phyloP scores from a whole-genome alignment of 805 yeast genomes.

The Saturnispora sanitii region DNA sequence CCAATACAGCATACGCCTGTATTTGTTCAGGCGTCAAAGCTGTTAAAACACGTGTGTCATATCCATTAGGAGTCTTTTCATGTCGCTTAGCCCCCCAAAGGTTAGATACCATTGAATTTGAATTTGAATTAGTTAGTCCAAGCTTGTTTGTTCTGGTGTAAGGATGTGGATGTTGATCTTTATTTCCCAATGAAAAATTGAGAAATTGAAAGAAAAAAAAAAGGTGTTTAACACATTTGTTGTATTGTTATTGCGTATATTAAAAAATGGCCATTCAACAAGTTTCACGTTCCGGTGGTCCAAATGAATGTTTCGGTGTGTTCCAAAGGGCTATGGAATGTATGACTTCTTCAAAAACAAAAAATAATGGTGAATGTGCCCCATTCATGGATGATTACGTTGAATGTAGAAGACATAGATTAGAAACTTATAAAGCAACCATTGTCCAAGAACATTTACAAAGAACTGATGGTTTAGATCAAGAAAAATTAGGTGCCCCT shows the following conservation, averaged over 20 bases:
- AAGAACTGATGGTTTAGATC: conserved; percentile 20
- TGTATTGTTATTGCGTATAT: background rate
- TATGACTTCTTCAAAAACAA: conserved; percentile 27
- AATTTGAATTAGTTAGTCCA: too few relatives aligned
- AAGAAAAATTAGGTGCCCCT: conserved; percentile 30
- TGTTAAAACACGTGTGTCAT: conserved; percentile 15
- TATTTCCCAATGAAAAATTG: too few relatives aligned
- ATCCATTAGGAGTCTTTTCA: background rate
- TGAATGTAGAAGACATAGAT: conserved; percentile 30
- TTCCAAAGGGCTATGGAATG: conserved; percentile 32
- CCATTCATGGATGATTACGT: conserved; percentile 27
- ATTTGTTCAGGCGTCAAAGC: conserved; percentile 66
- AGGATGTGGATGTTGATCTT: too few relatives aligned
- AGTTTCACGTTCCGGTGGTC: conserved; percentile 29
- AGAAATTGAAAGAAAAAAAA: too few relatives aligned
- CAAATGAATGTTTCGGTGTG: conserved; percentile 29
- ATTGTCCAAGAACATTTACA: conserved; percentile 26
- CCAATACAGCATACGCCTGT: conserved; percentile 57
- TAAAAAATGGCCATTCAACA: conserved; percentile 25
- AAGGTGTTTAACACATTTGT: too few relatives aligned
- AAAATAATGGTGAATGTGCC: conserved; percentile 25
- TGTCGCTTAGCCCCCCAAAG: conserved; percentile 10
- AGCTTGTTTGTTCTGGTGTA: background rate
- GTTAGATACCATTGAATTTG: background rate
- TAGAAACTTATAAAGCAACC: conserved; percentile 29